Conservation (phyloP, 2,329 filamentous ascomycete genomes). For the Fusarium sp. region DNA sequence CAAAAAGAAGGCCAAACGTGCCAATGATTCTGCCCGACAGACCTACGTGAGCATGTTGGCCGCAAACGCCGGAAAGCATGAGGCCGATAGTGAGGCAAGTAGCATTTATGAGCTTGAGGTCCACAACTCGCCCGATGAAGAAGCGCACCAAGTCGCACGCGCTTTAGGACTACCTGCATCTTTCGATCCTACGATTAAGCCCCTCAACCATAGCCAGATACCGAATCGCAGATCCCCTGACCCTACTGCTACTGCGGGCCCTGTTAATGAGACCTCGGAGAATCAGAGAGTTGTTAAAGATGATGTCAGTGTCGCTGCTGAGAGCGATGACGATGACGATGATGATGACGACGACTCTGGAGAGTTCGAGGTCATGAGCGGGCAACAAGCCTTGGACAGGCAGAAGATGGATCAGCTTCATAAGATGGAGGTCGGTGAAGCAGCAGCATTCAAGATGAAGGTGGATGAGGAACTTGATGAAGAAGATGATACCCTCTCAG, state of each 20-base stretch:
- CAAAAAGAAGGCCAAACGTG: conserved; percentile 89
- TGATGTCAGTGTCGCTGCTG: conserved; percentile 45
- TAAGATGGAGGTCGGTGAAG: conserved; percentile 69
- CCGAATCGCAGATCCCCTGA: conserved; percentile 21
- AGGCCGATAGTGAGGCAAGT: conserved; percentile 65
- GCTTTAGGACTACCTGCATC: conserved; percentile 69
- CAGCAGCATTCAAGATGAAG: conserved; percentile 58
- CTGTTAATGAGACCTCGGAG: conserved; percentile 26
- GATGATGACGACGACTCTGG: conserved; percentile 53
- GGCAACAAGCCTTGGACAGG: conserved; percentile 55
- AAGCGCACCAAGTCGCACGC: conserved; percentile 71
- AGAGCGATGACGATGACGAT: conserved; percentile 52
- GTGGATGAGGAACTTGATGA: conserved; percentile 53
- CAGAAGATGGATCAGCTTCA: conserved; percentile 63
- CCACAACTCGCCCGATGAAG: conserved; percentile 66
- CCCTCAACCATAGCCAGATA: conserved; percentile 51
- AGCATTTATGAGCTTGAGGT: conserved; percentile 65
- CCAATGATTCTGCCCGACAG: conserved; percentile 77
- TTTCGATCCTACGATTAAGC: conserved; percentile 72
- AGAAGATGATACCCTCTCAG: conserved; percentile 46
- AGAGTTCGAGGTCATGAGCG: conserved; percentile 58
- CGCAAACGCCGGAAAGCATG: conserved; percentile 65
- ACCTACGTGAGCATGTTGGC: conserved; percentile 83
- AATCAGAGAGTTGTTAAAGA: conserved; percentile 38
- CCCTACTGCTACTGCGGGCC: conserved; percentile 21